A percentile compares a stretch with the other conserved stretches of the same genome.
phyloP scores from a whole-genome alignment of 768 basidiomycete species.

The Zangia roseola region DNA sequence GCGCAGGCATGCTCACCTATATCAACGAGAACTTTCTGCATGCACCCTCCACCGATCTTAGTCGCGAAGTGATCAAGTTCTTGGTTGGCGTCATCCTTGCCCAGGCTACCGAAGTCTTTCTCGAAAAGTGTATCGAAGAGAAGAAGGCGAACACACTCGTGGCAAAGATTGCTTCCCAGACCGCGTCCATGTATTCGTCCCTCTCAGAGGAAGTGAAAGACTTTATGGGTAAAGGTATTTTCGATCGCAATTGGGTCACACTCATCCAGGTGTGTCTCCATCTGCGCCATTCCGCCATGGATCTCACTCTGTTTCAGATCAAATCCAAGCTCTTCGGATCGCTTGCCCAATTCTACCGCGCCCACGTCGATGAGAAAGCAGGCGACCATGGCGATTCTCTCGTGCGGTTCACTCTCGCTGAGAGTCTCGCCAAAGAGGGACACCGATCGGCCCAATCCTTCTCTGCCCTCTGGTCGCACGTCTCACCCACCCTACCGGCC shows the following conservation, averaged over 20 bases:
- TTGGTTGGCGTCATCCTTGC: constrained; percentile 84
- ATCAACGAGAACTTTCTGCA: constrained; percentile 99
- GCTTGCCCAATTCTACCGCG: constrained; percentile 83
- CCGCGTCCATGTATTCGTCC: constrained; percentile 75
- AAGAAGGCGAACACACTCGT: constrained; percentile 81
- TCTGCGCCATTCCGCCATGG: neutral
- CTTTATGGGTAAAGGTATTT: constrained; percentile 93
- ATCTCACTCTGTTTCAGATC: constrained; percentile 47
- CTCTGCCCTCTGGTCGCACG: constrained; percentile 65
- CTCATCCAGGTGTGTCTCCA: constrained; percentile 63
- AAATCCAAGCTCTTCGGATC: constrained; percentile 91
- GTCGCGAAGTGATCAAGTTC: constrained; percentile 92
- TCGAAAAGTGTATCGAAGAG: constrained; percentile 92
- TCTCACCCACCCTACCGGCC: constrained; percentile 80
- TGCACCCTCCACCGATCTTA: constrained; percentile 93
- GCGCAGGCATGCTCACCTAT: constrained; percentile 96
- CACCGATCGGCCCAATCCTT: constrained; percentile 66
- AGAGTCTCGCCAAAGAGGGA: constrained; percentile 82
- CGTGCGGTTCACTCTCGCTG: constrained; percentile 73
- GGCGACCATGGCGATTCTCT: constrained; percentile 87
- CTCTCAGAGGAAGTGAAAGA: constrained; percentile 94
- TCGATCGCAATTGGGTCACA: constrained; percentile 92
- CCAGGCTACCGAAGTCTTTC: constrained; percentile 94
- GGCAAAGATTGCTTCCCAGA: constrained; percentile 81
- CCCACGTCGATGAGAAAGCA: constrained; percentile 69